Conservation (phyloP, 2,329 filamentous ascomycete species). For the Calonectria naviculata region DNA sequence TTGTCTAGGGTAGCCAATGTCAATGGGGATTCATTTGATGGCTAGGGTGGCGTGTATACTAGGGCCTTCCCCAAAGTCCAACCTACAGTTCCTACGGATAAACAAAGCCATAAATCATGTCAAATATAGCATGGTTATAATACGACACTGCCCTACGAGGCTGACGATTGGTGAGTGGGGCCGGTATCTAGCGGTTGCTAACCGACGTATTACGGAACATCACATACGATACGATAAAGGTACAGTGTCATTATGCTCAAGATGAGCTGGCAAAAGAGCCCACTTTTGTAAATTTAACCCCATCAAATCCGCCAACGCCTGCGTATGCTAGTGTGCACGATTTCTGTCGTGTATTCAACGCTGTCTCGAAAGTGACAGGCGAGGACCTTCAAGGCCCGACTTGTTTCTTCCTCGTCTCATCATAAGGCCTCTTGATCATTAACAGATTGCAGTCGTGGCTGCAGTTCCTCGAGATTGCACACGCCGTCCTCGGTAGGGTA, state of each 20-base stretch:
- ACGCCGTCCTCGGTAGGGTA: conserved; percentile 56
- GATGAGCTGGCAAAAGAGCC: neutral
- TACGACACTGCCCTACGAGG: too few species aligned
- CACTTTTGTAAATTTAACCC: conserved; percentile 3
- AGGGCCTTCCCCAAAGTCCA: too few species aligned
- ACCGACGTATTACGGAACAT: neutral
- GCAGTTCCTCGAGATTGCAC: conserved; percentile 52
- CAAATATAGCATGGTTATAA: too few species aligned
- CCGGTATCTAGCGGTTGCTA: neutral
- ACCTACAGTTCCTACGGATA: too few species aligned
- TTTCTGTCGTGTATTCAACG: neutral
- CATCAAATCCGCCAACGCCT: conserved; percentile 3
- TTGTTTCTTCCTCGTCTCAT: neutral
- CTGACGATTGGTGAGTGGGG: neutral
- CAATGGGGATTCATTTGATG: too few species aligned
- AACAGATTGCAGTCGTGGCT: conserved; percentile 42
- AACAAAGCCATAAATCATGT: too few species aligned
- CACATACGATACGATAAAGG: neutral
- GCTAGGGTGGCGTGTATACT: too few species aligned
- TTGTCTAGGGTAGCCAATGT: too few species aligned
- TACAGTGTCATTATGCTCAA: neutral
- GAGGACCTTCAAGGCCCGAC: neutral
- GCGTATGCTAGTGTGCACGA: neutral
- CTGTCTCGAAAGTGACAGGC: conserved; percentile 2
- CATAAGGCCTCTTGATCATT: conserved; percentile 40